Conservation (phyloP, 306 rosid genomes). For the Hippophae tibetana region DNA sequence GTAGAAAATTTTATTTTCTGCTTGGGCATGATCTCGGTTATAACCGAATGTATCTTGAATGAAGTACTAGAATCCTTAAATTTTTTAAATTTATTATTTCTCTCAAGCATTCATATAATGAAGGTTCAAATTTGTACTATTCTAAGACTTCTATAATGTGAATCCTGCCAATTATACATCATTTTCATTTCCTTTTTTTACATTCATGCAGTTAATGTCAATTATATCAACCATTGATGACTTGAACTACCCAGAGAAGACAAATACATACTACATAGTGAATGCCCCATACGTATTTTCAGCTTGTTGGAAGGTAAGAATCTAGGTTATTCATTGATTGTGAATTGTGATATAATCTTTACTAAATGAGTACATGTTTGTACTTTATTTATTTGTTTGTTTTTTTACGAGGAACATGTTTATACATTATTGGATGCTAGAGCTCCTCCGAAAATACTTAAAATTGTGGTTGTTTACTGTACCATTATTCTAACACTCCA, state of each 20-base stretch:
- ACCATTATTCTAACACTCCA: conserved; percentile 8
- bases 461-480: not conserved
- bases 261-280: conserved; percentile 80
- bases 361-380: too few relatives aligned
- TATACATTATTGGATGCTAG: too few relatives aligned
- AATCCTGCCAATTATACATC: not conserved
- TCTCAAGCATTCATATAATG: too few relatives aligned
- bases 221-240: conserved; percentile 84
- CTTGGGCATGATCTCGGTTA: too few relatives aligned
- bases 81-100: too few relatives aligned
- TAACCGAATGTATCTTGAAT: too few relatives aligned
- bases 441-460: not conserved
- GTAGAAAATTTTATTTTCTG: too few relatives aligned
- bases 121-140: not conserved
- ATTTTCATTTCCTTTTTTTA: conserved; percentile 16
- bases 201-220: conserved; percentile 57
- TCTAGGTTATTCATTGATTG: conserved; percentile 5
- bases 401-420: too few relatives aligned
- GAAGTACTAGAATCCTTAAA: too few relatives aligned
- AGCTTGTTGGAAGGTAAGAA: conserved; percentile 86
- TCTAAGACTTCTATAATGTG: not conserved
- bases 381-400: too few relatives aligned
- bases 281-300: conserved; percentile 84
- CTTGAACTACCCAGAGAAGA: conserved; percentile 91
- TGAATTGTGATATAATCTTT: conserved; percentile 9